Conservation (phyloP, 2,329 filamentous ascomycete species). For the Diaporthe sp. region DNA sequence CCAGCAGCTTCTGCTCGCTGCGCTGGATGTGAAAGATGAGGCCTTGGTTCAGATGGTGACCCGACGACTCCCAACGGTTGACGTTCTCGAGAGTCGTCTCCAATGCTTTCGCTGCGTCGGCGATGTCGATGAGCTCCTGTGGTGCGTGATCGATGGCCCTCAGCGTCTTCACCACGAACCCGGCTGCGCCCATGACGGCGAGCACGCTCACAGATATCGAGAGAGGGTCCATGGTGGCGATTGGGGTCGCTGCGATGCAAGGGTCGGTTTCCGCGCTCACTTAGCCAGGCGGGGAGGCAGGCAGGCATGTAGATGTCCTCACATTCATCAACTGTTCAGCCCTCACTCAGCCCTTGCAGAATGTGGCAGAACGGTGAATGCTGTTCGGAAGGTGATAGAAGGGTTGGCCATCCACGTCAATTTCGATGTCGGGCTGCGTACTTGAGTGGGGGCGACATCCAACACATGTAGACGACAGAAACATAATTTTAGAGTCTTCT, state of each 20-base stretch:
- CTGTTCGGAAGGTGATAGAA: neutral
- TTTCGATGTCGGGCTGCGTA: neutral
- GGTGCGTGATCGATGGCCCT: neutral
- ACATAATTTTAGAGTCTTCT: neutral
- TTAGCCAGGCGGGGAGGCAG: too few species aligned
- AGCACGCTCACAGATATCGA: constrained; percentile 14
- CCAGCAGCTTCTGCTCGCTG: neutral
- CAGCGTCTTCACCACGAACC: neutral
- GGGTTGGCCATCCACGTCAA: neutral
- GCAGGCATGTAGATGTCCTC: neutral
- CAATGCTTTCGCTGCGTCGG: neutral
- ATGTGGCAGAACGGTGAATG: neutral
- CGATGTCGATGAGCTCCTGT: neutral
- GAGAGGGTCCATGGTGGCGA: neutral
- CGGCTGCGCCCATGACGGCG: neutral
- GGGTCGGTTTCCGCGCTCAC: too few species aligned
- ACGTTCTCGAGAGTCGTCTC: neutral
- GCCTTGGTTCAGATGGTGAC: neutral
- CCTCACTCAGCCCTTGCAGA: neutral
- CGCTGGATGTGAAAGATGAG: neutral
- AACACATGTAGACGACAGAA: neutral
- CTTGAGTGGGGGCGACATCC: neutral
- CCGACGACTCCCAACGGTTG: neutral
- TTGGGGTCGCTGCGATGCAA: too few species aligned
- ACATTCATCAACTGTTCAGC: neutral